Evolutionary conservation across 805 yeast genomes (phyloP).

Genomic region (Blastobotrys americana): DNA sequence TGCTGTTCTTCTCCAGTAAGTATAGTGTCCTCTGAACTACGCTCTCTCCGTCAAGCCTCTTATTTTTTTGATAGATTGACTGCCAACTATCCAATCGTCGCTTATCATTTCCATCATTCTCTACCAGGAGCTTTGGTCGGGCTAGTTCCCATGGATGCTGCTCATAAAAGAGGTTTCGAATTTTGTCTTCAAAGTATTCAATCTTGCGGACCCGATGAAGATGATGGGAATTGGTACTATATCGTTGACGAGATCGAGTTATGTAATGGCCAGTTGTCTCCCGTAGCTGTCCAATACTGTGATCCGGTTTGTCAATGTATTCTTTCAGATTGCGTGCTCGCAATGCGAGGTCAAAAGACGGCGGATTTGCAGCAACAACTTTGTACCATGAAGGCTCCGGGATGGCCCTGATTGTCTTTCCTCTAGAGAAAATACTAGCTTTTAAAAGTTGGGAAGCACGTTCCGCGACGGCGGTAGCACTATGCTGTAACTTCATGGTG

Average conservation of each 20-base stretch:
- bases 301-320: conserved; percentile 19
- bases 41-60: conserved; percentile 82
- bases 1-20: conserved; percentile 42
- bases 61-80: conserved; percentile 59
- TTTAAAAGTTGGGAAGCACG: conserved; percentile 70
- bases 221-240: conserved; percentile 28
- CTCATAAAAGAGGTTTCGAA: conserved; percentile 73
- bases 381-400: conserved; percentile 85
- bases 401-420: conserved; percentile 29
- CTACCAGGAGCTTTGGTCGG: conserved; percentile 76
- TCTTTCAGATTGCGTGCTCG: conserved; percentile 29
- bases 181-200: conserved; percentile 64
- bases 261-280: conserved; percentile 30
- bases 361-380: conserved; percentile 78
- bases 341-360: conserved; percentile 53
- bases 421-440: conserved; percentile 39
- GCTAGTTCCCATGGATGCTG: conserved; percentile 99
- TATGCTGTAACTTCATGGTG: conserved; percentile 63
- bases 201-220: conserved; percentile 49
- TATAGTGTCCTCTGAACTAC: conserved; percentile 70
- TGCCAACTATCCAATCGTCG: conserved; percentile 60
- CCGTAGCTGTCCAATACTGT: conserved; percentile 20
- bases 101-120: conserved; percentile 57
- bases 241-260: conserved; percentile 42
- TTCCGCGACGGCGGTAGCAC: conserved; percentile 70